A percentile compares a stretch with the other conserved stretches of the same genome.
Conservation (phyloP, 306 rosid species). For the Senna siamea region DNA sequence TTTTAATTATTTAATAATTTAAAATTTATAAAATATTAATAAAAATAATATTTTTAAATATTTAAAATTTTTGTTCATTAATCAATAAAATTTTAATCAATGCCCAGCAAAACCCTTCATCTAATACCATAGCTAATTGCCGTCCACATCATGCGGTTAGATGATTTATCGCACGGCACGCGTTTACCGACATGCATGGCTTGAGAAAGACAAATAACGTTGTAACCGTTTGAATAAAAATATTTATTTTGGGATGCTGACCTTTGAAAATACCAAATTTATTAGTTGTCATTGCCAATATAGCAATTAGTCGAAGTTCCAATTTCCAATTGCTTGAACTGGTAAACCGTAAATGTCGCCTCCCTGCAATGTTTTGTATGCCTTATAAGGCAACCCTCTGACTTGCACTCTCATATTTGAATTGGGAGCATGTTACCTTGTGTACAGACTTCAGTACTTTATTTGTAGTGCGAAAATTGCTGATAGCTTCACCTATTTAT, state of each 20-base stretch:
- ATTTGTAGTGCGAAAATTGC: too few relatives aligned
- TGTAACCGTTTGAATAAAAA: not conserved
- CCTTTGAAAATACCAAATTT: not conserved
- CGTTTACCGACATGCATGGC: not conserved
- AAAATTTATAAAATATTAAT: too few relatives aligned
- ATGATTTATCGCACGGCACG: too few relatives aligned
- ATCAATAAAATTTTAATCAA: too few relatives aligned
- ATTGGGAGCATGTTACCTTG: not conserved
- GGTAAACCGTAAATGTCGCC: not conserved
- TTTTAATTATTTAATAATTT: too few relatives aligned
- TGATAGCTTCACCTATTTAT: not conserved
- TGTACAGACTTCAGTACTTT: too few relatives aligned
- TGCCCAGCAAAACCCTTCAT: too few relatives aligned
- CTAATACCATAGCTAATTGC: too few relatives aligned
- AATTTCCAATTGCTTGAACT: not conserved
- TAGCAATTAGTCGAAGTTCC: not conserved
- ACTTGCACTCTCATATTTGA: not conserved
- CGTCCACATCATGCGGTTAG: too few relatives aligned
- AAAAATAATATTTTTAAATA: too few relatives aligned
- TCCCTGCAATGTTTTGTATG: not conserved
- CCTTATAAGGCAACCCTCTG: not conserved
- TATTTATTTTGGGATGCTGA: not conserved
- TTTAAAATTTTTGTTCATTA: too few relatives aligned
- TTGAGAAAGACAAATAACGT: not conserved
- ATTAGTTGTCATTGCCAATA: not conserved